Evolutionary conservation across 2,329 filamentous ascomycete genomes (phyloP).

Genomic region (Fusarium luffae): DNA sequence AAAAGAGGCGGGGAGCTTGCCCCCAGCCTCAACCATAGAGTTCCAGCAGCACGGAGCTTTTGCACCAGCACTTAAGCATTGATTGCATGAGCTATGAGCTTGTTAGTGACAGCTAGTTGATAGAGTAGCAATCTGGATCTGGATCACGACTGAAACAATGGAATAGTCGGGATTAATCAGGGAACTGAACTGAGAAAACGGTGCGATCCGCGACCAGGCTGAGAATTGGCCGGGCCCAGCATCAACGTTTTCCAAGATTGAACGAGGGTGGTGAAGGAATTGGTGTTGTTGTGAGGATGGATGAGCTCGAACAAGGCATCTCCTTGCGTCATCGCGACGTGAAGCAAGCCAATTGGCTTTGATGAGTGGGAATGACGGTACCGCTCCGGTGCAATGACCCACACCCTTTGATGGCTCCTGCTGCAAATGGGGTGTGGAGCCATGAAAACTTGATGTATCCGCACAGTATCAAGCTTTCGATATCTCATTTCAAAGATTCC

Average conservation of each 20-base stretch:
- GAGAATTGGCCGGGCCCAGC: neutral
- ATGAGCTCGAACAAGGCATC: constrained; percentile 30
- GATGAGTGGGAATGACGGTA: constrained; percentile 41
- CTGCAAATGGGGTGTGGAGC: constrained; percentile 36
- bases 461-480: constrained; percentile 25
- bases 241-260: constrained; percentile 13
- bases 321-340: constrained; percentile 44
- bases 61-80: constrained; percentile 16
- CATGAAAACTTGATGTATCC: constrained; percentile 26
- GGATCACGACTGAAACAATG: constrained; percentile 16
- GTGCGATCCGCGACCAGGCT: constrained; percentile 1
- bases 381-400: constrained; percentile 22
- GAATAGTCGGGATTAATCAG: constrained; percentile 18
- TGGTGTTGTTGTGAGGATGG: constrained; percentile 21
- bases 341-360: constrained; percentile 36
- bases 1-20: constrained; percentile 15
- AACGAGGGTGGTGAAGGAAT: constrained; percentile 24
- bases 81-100: constrained; percentile 4
- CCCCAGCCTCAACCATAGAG: constrained; percentile 14
- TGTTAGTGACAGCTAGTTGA: constrained; percentile 3
- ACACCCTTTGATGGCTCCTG: constrained; percentile 26
- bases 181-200: constrained; percentile 20
- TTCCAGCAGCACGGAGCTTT: constrained; percentile 28
- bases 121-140: constrained; percentile 2
- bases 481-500: constrained; percentile 19